Base-by-base conservation (phyloP, 73 alveolate genomes). In the Blepharisma japonicum region DNA sequence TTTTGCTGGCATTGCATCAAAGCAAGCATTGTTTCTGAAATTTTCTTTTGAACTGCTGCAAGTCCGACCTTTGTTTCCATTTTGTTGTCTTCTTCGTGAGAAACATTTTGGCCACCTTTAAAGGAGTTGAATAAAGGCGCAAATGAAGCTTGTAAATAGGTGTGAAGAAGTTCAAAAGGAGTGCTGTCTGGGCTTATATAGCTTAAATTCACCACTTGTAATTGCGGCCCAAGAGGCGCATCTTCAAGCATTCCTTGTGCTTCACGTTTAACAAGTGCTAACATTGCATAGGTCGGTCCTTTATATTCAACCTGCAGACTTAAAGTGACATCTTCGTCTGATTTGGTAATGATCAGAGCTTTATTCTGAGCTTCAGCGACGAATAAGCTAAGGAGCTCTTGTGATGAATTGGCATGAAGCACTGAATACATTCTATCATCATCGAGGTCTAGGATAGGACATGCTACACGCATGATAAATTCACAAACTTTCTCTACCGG, bases 221-320 rank as follows among this genome's bases (percentile, higher is more conserved):
- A 81, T 81, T 87, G 84, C 0, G 83, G 82, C 0, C 82, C 90
- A 1, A 27, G 68, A 6, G 66, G 61, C 51, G 71, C 83, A 42
- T 83, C 47, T 49, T 87, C 90, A 54, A 87, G 83, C 39, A 54
- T 47, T 20, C 70, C 55, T 46, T 71, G 78, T 8, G 55, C 55
- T 49, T 87, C 91, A 71, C 94, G 82, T 61, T 87, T 87, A 47
- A 87, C 49, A 61, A 87, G 61, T 6, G 91, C 94, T 14, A 87
- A 39, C 38, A 61, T 61, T 18, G 74, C 74, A 25, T 18, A 25
- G 39, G 74, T 61, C 74, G 74, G 74, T 4, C 74, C 74, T 61
- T 61, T 61, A 25, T 61, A 39, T 39, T 61, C 74, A 25, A 61
- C 74, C 23, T 61, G 47, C 2, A 61, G 47, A 18, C 47, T 18